These are phyloP conservation scores for Oryza officinalis DNA, from an alignment of 176 grass and related monocot species.

Conservation along the genomic window DNA sequence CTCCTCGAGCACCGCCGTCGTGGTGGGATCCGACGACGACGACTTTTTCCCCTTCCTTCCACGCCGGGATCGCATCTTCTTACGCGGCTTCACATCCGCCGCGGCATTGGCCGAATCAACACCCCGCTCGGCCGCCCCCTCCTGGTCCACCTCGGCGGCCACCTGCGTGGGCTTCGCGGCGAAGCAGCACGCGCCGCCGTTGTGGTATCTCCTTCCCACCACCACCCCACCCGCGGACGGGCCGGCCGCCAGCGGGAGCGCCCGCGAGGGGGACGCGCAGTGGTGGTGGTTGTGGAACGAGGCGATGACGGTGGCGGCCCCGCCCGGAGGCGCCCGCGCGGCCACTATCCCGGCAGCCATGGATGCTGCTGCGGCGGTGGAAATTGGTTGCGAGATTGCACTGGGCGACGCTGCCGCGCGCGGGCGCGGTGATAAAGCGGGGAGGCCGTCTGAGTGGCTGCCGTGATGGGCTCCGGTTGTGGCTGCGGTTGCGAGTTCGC, in stretches of 20 bases:
- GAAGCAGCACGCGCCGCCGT: conserved; percentile 45
- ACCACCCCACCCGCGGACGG: not conserved
- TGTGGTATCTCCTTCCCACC: conserved; percentile 28
- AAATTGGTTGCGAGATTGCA: not conserved
- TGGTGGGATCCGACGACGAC: not conserved
- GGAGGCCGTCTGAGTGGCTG: conserved; percentile 47
- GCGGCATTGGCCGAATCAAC: not conserved
- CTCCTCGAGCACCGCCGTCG: conserved; percentile 13
- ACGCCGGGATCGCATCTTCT: conserved; percentile 33
- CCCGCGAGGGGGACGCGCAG: conserved; percentile 38
- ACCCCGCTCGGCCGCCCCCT: not conserved
- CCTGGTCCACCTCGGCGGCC: conserved; percentile 31
- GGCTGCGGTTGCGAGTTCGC: conserved; percentile 43
- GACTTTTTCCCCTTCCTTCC: conserved; percentile 38
- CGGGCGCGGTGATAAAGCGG: conserved; percentile 43
- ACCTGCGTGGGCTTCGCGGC: conserved; percentile 43
- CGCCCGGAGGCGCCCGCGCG: conserved; percentile 32
- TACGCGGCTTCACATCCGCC: conserved; percentile 21
- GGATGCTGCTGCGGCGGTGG: too few relatives aligned
- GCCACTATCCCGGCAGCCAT: conserved; percentile 36
- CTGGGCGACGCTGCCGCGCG: too few relatives aligned
- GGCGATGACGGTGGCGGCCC: conserved; percentile 36
- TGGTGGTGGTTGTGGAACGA: conserved; percentile 41
- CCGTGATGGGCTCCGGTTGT: conserved; percentile 36
- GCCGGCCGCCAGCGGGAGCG: conserved; percentile 11